A percentile compares a stretch with the other conserved stretches of the same genome.
phyloP scores from a whole-genome alignment of 2,329 filamentous ascomycete genomes.

The Fusarium sp. region DNA sequence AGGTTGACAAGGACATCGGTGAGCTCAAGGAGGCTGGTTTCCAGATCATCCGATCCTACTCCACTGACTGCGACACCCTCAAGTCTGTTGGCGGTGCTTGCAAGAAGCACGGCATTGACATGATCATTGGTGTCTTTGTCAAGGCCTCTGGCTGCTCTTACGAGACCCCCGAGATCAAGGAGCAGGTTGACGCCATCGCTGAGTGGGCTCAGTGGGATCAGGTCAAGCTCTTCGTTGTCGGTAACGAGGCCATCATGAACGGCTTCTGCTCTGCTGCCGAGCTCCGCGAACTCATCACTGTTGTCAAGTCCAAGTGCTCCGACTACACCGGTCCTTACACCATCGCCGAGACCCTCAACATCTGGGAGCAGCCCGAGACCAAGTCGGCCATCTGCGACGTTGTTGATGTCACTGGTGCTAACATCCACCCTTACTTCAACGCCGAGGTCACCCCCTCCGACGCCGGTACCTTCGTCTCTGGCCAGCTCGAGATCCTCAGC shows the following conservation, averaged over 20 bases:
- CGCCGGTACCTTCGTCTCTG: conserved; percentile 80
- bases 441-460: conserved; percentile 66
- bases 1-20: conserved; percentile 70
- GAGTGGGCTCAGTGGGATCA: conserved; percentile 78
- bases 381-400: conserved; percentile 71
- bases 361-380: conserved; percentile 75
- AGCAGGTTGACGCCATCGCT: conserved; percentile 80
- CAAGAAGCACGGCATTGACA: conserved; percentile 72
- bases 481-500: conserved; percentile 78
- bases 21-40: conserved; percentile 74
- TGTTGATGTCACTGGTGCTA: conserved; percentile 84
- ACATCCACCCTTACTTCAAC: conserved; percentile 98
- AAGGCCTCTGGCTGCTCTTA: conserved; percentile 71
- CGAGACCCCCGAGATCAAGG: conserved; percentile 68
- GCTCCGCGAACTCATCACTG: conserved; percentile 76
- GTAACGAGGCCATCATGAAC: conserved; percentile 91
- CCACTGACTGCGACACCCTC: conserved; percentile 88
- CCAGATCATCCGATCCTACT: conserved; percentile 83
- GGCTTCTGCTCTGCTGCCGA: conserved; percentile 70
- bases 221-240: conserved; percentile 84
- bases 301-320: conserved; percentile 73
- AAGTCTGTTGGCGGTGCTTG: conserved; percentile 78
- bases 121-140: conserved; percentile 92
- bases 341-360: conserved; percentile 85
- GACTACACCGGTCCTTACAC: conserved; percentile 82